phyloP scores from a whole-genome alignment of 1,284 basidiomycete genomes.

The Malassezia furfur region DNA sequence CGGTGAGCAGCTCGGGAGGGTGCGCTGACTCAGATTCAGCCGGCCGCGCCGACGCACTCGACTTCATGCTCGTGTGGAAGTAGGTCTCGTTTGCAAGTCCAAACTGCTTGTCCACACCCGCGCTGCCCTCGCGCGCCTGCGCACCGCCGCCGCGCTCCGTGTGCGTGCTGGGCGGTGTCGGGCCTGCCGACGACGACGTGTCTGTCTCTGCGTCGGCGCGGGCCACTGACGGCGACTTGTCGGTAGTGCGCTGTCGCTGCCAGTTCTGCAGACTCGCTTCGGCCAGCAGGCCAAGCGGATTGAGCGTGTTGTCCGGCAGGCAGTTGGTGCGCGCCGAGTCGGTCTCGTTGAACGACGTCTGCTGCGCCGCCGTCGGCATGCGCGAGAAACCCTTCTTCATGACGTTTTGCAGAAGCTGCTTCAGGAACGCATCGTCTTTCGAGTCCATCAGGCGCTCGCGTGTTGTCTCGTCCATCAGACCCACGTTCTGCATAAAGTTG shows the following conservation, averaged over 20 bases:
- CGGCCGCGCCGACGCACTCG: slow-evolving; percentile 53
- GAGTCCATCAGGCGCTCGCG: slow-evolving; percentile 2
- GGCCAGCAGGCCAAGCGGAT: slow-evolving; percentile 46
- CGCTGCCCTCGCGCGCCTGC: neutral
- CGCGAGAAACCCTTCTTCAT: neutral
- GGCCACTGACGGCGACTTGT: slow-evolving; percentile 15
- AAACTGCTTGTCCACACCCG: slow-evolving; percentile 40
- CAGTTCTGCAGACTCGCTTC: slow-evolving; percentile 46
- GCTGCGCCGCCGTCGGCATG: neutral
- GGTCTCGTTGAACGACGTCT: neutral
- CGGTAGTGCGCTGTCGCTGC: slow-evolving; percentile 20
- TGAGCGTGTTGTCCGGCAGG: slow-evolving; percentile 51
- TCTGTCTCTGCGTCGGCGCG: slow-evolving; percentile 12
- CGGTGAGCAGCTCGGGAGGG: slow-evolving; percentile 70
- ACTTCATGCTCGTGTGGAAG: slow-evolving; percentile 62
- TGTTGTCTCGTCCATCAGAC: neutral
- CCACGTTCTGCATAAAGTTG: neutral
- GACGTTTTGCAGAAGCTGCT: neutral
- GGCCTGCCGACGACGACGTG: neutral
- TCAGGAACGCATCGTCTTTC: neutral
- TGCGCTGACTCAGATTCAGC: slow-evolving; percentile 63
- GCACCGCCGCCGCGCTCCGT: neutral
- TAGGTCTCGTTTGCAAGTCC: slow-evolving; percentile 84
- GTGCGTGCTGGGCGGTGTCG: neutral
- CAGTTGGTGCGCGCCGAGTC: slow-evolving; percentile 53